Percentiles rank a stretch among this genome's conserved stretches.
These are phyloP conservation scores for Phytophthora colocasiae DNA, from an alignment of 352 stramenopile genomes.

Conservation along the genomic window DNA sequence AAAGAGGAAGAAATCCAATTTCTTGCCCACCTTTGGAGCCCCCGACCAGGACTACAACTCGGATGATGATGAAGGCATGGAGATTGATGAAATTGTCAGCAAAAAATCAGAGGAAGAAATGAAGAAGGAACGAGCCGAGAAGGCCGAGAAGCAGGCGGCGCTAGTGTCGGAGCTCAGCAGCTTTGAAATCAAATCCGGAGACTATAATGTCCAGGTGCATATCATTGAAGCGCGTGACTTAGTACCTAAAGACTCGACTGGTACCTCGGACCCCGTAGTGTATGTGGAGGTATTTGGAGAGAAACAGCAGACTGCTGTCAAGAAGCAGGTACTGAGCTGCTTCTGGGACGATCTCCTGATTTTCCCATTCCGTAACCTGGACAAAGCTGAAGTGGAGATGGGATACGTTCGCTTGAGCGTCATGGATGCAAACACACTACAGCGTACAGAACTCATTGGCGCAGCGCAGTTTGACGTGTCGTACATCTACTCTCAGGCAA, in stretches of 20 bases:
- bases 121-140: conserved; percentile 75
- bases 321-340: conserved; percentile 89
- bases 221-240: conserved; percentile 91
- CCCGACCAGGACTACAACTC: conserved; percentile 82
- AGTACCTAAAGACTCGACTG: conserved; percentile 87
- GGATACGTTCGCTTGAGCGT: conserved; percentile 81
- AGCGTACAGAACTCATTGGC: conserved; percentile 91
- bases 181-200: conserved; percentile 88
- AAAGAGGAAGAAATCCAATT: conserved; percentile 77
- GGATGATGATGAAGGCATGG: conserved; percentile 66
- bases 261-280: conserved; percentile 92
- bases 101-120: conserved; percentile 73
- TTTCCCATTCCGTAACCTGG: conserved; percentile 77
- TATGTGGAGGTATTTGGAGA: conserved; percentile 90
- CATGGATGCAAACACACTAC: conserved; percentile 88
- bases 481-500: conserved; percentile 87
- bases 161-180: conserved; percentile 78
- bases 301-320: conserved; percentile 82
- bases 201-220: conserved; percentile 91
- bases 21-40: conserved; percentile 60
- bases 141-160: conserved; percentile 76
- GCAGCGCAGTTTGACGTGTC: conserved; percentile 87
- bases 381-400: conserved; percentile 88
- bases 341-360: conserved; percentile 89
- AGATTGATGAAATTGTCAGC: conserved; percentile 60